These are phyloP conservation scores for Rhizoctonia solani DNA, from an alignment of 1,284 basidiomycete genomes.

Conservation along the genomic window DNA sequence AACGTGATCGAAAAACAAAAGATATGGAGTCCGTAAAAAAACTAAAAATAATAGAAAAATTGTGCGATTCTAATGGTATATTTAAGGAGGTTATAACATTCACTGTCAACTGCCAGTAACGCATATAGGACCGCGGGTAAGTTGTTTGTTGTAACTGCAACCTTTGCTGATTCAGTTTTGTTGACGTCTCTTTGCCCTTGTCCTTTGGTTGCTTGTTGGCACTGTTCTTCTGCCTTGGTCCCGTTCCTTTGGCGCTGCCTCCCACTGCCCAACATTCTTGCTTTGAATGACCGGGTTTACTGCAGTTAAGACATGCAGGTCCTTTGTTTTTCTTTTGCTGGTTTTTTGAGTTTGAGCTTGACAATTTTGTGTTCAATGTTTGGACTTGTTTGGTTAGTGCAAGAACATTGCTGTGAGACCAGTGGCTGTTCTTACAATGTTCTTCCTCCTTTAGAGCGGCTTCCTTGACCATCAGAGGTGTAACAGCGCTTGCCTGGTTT, in stretches of 20 bases:
- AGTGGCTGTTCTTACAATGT: neutral
- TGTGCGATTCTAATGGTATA: too few relatives aligned
- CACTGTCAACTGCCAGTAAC: neutral
- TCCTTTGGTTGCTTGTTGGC: neutral
- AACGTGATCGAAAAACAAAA: too few relatives aligned
- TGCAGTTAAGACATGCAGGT: slow-evolving; percentile 30
- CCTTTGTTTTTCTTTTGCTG: neutral
- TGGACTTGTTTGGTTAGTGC: neutral
- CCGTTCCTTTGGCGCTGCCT: slow-evolving; percentile 37
- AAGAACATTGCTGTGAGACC: neutral
- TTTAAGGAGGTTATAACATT: too few relatives aligned
- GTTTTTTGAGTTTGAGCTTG: slow-evolving; percentile 8
- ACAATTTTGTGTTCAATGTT: slow-evolving; percentile 12
- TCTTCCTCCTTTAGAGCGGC: neutral
- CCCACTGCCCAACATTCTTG: too few relatives aligned
- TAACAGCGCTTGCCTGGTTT: neutral
- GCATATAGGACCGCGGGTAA: neutral
- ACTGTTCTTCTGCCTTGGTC: neutral
- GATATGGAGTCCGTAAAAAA: too few relatives aligned
- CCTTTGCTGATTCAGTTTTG: slow-evolving; percentile 9
- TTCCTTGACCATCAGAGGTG: neutral
- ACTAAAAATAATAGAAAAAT: too few relatives aligned
- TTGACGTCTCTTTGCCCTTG: neutral
- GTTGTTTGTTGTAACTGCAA: neutral
- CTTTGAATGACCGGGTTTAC: slow-evolving; percentile 23